phyloP scores from a whole-genome alignment of 2,329 filamentous ascomycete species.

The Penicillium sp. region DNA sequence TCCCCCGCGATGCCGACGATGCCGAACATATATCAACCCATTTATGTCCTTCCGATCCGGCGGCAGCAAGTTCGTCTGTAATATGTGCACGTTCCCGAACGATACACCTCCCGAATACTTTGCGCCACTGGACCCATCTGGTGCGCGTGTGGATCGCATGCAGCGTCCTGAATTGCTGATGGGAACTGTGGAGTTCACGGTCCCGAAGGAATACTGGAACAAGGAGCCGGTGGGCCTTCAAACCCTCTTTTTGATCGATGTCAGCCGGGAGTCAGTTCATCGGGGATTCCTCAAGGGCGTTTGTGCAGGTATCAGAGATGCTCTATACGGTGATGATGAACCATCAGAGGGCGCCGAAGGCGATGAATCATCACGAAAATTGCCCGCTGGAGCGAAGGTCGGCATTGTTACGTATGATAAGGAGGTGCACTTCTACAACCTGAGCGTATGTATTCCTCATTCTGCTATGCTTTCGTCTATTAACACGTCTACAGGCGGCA shows the following conservation, averaged over 20 bases:
- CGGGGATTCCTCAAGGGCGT: constrained; percentile 88
- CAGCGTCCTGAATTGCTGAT: constrained; percentile 85
- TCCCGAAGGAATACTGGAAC: constrained; percentile 98
- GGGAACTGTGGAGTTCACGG: constrained; percentile 92
- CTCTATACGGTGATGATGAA: constrained; percentile 70
- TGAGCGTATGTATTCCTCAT: constrained; percentile 61
- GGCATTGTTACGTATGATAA: constrained; percentile 96
- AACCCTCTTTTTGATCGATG: constrained; percentile 90
- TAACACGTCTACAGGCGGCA: constrained; percentile 53
- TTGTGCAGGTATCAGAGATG: constrained; percentile 80
- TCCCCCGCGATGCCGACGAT: constrained; percentile 86
- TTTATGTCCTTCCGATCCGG: constrained; percentile 97
- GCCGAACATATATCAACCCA: constrained; percentile 95
- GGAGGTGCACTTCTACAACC: constrained; percentile 97
- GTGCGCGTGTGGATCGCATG: constrained; percentile 80
- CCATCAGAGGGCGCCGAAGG: constrained; percentile 56
- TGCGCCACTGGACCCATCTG: constrained; percentile 81
- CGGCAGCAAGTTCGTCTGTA: constrained; percentile 96
- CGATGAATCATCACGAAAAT: constrained; percentile 47
- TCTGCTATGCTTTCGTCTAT: constrained; percentile 14
- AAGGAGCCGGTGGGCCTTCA: constrained; percentile 85
- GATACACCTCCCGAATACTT: constrained; percentile 93
- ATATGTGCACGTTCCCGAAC: constrained; percentile 96
- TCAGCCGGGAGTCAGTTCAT: constrained; percentile 85
- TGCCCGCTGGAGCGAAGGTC: constrained; percentile 80